Base-by-base conservation (phyloP, 345 rosid species). In the Cardamine occulta region DNA sequence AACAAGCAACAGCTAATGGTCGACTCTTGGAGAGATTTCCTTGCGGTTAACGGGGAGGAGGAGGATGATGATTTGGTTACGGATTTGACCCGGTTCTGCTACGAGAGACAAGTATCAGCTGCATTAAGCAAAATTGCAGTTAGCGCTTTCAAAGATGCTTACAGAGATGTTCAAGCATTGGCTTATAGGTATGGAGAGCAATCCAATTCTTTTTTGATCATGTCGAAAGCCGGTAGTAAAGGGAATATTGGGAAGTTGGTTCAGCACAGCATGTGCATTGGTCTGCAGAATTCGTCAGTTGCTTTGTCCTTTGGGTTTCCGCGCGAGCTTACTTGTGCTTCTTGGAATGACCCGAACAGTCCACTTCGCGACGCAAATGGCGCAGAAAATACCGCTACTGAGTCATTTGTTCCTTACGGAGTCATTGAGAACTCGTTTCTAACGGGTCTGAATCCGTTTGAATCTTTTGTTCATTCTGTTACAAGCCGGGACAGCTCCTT, bases 221-320 rank as follows among this genome's bases (percentile, higher is more conserved):
- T 95, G 99, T 85, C 79, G 58, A 92, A 88, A 81, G 85, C 97
- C 5, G 99, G 97, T 68, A 95, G 99, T 81, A 95, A 95, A 84
- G 99, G 99, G 21, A 95, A 85, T 72, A 80, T 90, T 15, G 80
- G 85, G 77, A 92, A 86, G 76, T 68, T 95, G 18, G 96, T 84
- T 42, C 99, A 95, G 68, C 99, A 95, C 47, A 86, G 97, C 82
- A 82, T 95, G 91, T 90, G 96, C 55, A 74, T 95, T 3, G 99
- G 99, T 48, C 71, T 95, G 56, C 99, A 95, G 52, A 88, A 90
- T 68, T 87, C 98, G 0, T 75, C 90, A 31, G 97, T 83, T 63
- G 87, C 97, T 1, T 77, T 95, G 68, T 85, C 99, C n/a, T 92
- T 89, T 39, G 85, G 91, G 44, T 85, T 95, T 51, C 99, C 99